Evolutionary conservation across 2,329 filamentous ascomycete genomes (phyloP).

Genomic region (Pestalotiopsis sp.): DNA sequence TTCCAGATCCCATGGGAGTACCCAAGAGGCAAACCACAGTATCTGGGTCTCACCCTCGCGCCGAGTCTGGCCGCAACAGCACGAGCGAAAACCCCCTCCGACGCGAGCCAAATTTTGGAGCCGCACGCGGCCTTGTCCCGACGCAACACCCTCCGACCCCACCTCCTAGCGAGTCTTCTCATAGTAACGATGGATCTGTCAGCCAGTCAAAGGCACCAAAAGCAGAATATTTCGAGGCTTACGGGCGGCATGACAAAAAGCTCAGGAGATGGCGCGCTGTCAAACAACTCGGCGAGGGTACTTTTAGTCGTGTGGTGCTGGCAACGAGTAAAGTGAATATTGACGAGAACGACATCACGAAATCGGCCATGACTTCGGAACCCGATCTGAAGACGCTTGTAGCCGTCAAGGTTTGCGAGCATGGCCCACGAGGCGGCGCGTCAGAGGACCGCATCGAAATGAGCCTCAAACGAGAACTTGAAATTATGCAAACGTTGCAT

Average conservation of each 20-base stretch:
- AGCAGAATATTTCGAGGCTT: slow-evolving; percentile 71
- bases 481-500: slow-evolving; percentile 85
- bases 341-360: slow-evolving; percentile 45
- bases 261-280: slow-evolving; percentile 78
- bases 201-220: slow-evolving; percentile 43
- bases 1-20: slow-evolving; percentile 70
- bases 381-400: slow-evolving; percentile 80
- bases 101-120: slow-evolving; percentile 80
- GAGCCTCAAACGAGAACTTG: slow-evolving; percentile 90
- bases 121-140: slow-evolving; percentile 72
- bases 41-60: slow-evolving; percentile 60
- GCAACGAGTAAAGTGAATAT: slow-evolving; percentile 75
- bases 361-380: slow-evolving; percentile 34
- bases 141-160: slow-evolving; percentile 75
- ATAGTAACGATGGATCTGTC: slow-evolving; percentile 45
- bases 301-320: slow-evolving; percentile 92
- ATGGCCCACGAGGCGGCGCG: slow-evolving; percentile 89
- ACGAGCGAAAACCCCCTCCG: slow-evolving; percentile 55
- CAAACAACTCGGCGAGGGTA: slow-evolving; percentile 84
- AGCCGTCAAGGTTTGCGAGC: slow-evolving; percentile 93
- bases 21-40: slow-evolving; percentile 76
- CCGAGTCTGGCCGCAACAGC: slow-evolving; percentile 34
- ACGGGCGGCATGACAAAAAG: slow-evolving; percentile 68
- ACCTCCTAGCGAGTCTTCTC: slow-evolving; percentile 75
- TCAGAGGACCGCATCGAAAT: slow-evolving; percentile 93